Evolutionary conservation across 2,329 filamentous ascomycete genomes (phyloP), one percentile per base, ranked within the genome.

Genomic region (Clarireedia paspali): DNA sequence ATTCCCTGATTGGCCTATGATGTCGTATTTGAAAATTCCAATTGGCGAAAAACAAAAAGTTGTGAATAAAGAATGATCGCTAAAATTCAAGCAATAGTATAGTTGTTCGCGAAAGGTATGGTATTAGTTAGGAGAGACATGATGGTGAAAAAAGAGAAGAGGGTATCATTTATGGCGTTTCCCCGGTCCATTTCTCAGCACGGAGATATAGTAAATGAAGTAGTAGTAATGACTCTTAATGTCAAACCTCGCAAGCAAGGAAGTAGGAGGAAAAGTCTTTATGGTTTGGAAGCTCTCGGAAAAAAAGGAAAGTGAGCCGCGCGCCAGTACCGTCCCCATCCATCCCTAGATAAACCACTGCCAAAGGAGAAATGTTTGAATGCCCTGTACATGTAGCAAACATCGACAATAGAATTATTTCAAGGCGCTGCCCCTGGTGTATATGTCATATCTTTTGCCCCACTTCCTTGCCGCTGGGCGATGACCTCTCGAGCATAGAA

Each of bases 401-500:
- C 40, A 30, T 51, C 5, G 17, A 30, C 14, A 46, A 42, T 50
- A 52, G 23, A 27, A 23, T 47, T 24, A 49, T 17, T 44, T 47
- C 36, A 53, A 49, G 42, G 44, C 40, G 36, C 47, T 23, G 47
- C 52, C 27, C 62, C 64, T 14, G 63, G 62, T 9, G 60, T 57
- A 51, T 66, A 67, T 14, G 62, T 58, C 61, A 62, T 65, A 40
- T 64, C 58, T n/a, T 58, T 40, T 9, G 60, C 60, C 15, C 60
- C 57, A 36, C 30, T 30, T 34, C 54, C 61, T 55, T 67, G 61
- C 24, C 63, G 75, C 65, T 87, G 84, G 26, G 82, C 77, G 26
- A 96, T 82, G 15, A 96, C 86, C 70, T 99, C 94, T 53, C 92
- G 81, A 0, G 91, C 92, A 68, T 97, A 99, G 68, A 97, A 99